A percentile compares a stretch with the other conserved stretches of the same genome.
These are phyloP conservation scores for Erythrobasidium yunnanense DNA, from an alignment of 768 basidiomycete species.

Conservation along the genomic window DNA sequence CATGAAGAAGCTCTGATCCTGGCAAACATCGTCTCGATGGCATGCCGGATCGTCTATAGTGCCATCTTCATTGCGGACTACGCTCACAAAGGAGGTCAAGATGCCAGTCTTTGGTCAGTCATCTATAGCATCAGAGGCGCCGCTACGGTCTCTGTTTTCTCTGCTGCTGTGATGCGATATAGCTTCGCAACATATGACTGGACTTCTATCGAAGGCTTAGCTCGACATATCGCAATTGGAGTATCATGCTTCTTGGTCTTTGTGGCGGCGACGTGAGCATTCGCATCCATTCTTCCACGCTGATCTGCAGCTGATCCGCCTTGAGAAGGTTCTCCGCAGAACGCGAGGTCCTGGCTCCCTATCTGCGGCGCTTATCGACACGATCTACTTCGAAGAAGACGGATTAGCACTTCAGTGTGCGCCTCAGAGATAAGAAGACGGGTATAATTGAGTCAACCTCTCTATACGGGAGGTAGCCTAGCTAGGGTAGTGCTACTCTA, in stretches of 20 bases:
- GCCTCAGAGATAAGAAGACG: no score
- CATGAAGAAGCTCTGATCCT: constrained; percentile 46
- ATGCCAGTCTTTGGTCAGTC: neutral
- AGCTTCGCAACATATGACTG: neutral
- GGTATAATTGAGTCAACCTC: neutral
- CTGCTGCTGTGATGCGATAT: neutral
- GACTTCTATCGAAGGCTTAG: neutral
- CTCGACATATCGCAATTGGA: neutral
- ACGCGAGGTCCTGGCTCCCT: no score
- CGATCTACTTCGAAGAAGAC: no score
- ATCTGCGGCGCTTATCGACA: no score
- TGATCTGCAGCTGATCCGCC: no score
- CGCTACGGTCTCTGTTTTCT: neutral
- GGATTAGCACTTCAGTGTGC: neutral
- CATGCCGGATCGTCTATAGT: constrained; percentile 32
- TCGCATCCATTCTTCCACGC: no score
- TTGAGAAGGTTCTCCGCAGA: constrained; percentile 2
- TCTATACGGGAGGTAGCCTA: no score
- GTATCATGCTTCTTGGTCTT: neutral
- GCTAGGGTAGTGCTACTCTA: no score
- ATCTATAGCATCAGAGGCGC: neutral
- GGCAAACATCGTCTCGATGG: constrained; percentile 38
- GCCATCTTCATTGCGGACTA: constrained; percentile 5
- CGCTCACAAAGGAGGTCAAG: neutral
- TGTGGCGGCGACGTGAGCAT: neutral